Evolutionary conservation across 2,329 filamentous ascomycete genomes (phyloP).

Genomic region (Pseudohalonectria lignicola): DNA sequence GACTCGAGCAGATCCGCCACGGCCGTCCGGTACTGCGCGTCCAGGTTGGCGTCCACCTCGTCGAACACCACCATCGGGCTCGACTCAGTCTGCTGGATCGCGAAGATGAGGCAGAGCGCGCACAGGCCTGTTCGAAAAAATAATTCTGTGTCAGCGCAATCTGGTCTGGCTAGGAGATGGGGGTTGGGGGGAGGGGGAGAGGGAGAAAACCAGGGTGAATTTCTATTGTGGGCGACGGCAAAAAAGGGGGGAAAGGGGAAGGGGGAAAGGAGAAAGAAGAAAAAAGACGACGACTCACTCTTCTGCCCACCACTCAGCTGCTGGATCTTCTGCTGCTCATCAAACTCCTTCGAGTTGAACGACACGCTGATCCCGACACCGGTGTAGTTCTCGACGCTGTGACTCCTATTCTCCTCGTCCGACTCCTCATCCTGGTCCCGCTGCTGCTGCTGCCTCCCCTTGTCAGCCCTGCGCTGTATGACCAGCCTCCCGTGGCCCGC

Average conservation of each 20-base stretch:
- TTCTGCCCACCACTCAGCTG: conserved; percentile 96
- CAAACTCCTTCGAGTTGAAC: conserved; percentile 91
- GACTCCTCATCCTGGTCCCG: conserved; percentile 48
- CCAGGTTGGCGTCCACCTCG: conserved; percentile 95
- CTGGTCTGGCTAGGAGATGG: too few relatives aligned
- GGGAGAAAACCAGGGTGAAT: too few relatives aligned
- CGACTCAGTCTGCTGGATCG: conserved; percentile 95
- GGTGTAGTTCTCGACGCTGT: conserved; percentile 84
- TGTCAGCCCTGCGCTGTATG: conserved; percentile 83
- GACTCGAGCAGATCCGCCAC: conserved; percentile 81
- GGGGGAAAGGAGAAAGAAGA: too few relatives aligned
- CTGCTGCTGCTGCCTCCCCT: conserved; percentile 12
- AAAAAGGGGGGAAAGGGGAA: too few relatives aligned
- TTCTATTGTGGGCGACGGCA: too few relatives aligned
- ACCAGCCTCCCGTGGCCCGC: conserved; percentile 84
- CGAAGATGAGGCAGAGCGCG: conserved; percentile 94
- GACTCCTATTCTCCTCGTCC: conserved; percentile 51
- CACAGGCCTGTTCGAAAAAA: conserved; percentile 66
- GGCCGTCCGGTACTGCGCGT: conserved; percentile 94
- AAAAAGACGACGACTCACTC: conserved; percentile 67
- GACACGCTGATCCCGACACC: conserved; percentile 95
- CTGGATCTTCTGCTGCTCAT: conserved; percentile 96
- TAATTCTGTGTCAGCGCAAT: too few relatives aligned
- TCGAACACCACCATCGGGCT: conserved; percentile 99
- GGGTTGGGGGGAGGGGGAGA: too few relatives aligned